These are phyloP conservation scores for Penicillium freii DNA, from an alignment of 2,329 filamentous ascomycete species.

Conservation along the genomic window DNA sequence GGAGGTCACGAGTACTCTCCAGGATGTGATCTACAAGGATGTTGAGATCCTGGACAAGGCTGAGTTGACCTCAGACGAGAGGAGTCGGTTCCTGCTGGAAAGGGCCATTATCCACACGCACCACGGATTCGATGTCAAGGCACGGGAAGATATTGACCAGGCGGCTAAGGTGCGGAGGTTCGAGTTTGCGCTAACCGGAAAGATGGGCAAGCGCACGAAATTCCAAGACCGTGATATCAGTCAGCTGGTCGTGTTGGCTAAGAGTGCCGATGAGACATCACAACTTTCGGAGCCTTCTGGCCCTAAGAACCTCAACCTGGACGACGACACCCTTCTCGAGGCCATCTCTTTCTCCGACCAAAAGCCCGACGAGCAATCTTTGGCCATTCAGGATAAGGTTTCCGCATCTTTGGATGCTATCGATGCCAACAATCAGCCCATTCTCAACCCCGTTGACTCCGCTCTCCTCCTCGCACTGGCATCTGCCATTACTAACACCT, in stretches of 20 bases:
- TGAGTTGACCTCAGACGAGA: conserved; percentile 47
- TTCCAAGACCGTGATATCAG: conserved; percentile 57
- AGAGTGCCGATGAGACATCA: conserved; percentile 55
- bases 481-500: conserved; percentile 86
- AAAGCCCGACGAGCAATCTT: conserved; percentile 45
- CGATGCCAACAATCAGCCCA: conserved; percentile 76
- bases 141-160: conserved; percentile 65
- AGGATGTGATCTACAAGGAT: conserved; percentile 60
- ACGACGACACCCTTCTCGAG: conserved; percentile 91
- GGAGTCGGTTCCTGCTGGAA: conserved; percentile 74
- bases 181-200: conserved; percentile 77
- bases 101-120: conserved; percentile 79
- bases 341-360: conserved; percentile 72
- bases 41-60: conserved; percentile 51
- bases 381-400: conserved; percentile 50
- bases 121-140: conserved; percentile 75
- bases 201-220: conserved; percentile 66
- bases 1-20: conserved; percentile 60
- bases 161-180: conserved; percentile 70
- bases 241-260: conserved; percentile 87
- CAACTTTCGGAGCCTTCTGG: conserved; percentile 34
- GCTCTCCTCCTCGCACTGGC: conserved; percentile 77
- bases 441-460: conserved; percentile 78
- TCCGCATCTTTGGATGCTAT: conserved; percentile 63
- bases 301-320: conserved; percentile 72